Percentiles rank a stretch among this genome's conserved stretches.
These are phyloP conservation scores for Kuraishia floccosa DNA, from an alignment of 805 yeast genomes.

Conservation along the genomic window DNA sequence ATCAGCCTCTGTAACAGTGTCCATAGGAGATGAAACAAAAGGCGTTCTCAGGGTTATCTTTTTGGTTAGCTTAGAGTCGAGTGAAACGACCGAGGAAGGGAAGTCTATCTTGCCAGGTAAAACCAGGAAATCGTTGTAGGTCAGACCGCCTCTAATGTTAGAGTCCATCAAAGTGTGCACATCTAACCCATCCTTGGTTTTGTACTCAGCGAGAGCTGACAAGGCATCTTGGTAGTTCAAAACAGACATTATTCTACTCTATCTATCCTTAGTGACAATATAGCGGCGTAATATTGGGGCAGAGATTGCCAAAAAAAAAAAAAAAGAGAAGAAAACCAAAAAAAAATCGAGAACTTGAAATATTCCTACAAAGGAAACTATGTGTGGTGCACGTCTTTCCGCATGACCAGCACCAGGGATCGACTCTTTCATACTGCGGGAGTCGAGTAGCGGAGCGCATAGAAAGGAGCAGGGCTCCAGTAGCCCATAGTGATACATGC, in stretches of 20 bases:
- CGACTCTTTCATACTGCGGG: too few relatives aligned
- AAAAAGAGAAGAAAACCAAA: background rate
- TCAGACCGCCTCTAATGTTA: conserved; percentile 83
- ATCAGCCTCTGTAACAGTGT: conserved; percentile 92
- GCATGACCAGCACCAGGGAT: too few relatives aligned
- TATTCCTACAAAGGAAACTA: too few relatives aligned
- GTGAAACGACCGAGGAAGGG: conserved; percentile 65
- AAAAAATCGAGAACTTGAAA: too few relatives aligned
- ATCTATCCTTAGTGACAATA: too few relatives aligned
- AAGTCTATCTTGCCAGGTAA: conserved; percentile 92
- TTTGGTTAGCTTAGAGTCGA: conserved; percentile 86
- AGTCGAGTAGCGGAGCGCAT: too few relatives aligned
- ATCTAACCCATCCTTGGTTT: conserved; percentile 74
- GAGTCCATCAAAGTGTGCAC: conserved; percentile 85
- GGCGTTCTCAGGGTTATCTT: conserved; percentile 88
- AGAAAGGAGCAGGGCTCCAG: too few relatives aligned
- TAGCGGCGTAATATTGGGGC: background rate
- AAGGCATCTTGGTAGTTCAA: conserved; percentile 50
- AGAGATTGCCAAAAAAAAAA: conserved; percentile 1
- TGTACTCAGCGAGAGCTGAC: conserved; percentile 52
- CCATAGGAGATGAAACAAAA: conserved; percentile 98
- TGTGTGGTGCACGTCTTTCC: too few relatives aligned
- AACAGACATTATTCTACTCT: conserved; percentile 4
- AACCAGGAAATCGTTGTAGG: conserved; percentile 92
- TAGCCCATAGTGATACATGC: too few relatives aligned